Conservation (phyloP, 73 alveolate genomes). For the Paramecium octaurelia region DNA sequence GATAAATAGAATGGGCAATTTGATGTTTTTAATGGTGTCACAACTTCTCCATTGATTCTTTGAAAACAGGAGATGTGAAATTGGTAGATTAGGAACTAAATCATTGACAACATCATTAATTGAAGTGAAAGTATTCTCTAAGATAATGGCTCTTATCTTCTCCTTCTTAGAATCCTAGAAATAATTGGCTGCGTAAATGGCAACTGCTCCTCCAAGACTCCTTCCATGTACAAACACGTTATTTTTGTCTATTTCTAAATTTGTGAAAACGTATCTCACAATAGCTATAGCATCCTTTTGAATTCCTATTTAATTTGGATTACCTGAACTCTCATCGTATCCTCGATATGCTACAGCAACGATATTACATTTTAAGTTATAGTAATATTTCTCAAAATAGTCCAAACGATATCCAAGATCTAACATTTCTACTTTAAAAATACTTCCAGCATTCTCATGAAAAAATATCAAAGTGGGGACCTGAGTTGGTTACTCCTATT, state of each 20-base stretch:
- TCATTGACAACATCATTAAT: constrained; percentile 39
- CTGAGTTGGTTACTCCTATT: neutral
- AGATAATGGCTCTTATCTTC: neutral
- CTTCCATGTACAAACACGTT: constrained; percentile 48
- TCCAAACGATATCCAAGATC: constrained; percentile 50
- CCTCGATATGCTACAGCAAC: constrained; percentile 54
- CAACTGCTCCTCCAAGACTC: constrained; percentile 61
- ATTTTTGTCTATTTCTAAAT: constrained; percentile 4
- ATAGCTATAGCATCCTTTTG: constrained; percentile 48
- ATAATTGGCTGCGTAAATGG: neutral
- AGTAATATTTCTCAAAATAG: constrained; percentile 44
- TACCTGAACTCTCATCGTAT: constrained; percentile 30
- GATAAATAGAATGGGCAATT: constrained; percentile 11
- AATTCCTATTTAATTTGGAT: neutral
- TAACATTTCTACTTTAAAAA: neutral
- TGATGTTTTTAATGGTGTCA: neutral
- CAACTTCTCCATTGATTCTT: constrained; percentile 18
- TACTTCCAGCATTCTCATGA: constrained; percentile 65
- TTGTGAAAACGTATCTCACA: neutral
- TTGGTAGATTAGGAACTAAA: neutral
- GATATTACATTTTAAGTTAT: neutral
- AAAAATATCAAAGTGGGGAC: neutral
- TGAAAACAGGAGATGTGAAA: neutral
- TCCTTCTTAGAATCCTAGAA: neutral
- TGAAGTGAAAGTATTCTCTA: constrained; percentile 57